A percentile compares a stretch with the other conserved stretches of the same genome.
Conservation (phyloP, 352 stramenopile species). For the Albugo candida region DNA sequence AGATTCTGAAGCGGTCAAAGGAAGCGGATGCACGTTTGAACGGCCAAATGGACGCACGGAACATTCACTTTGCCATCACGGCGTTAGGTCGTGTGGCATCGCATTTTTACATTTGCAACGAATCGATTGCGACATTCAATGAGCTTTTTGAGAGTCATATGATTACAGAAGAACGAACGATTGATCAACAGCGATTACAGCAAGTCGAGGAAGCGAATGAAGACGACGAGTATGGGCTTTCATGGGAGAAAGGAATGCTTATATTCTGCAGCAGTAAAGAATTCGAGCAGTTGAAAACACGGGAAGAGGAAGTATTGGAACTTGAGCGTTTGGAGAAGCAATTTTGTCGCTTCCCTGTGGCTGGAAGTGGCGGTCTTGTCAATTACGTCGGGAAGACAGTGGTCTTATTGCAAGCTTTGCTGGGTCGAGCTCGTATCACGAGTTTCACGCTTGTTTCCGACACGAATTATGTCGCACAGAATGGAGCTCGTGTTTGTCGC, state of each 20-base stretch:
- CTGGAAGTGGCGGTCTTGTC: constrained; percentile 77
- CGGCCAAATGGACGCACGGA: constrained; percentile 20
- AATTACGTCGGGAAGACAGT: constrained; percentile 90
- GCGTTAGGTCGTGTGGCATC: constrained; percentile 93
- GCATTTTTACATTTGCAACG: constrained; percentile 98
- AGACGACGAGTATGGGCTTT: constrained; percentile 24
- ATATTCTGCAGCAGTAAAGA: constrained; percentile 79
- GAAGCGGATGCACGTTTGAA: constrained; percentile 9
- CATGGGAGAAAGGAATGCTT: constrained; percentile 29
- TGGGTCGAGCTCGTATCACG: constrained; percentile 59
- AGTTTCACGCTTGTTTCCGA: constrained; percentile 97
- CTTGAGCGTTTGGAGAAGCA: constrained; percentile 82
- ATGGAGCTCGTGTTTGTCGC: constrained; percentile 91
- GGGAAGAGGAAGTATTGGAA: constrained; percentile 89
- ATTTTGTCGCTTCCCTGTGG: constrained; percentile 76
- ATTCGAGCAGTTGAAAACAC: constrained; percentile 92
- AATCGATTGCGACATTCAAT: constrained; percentile 97
- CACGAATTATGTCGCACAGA: constrained; percentile 98
- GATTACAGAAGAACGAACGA: background rate
- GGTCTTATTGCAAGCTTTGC: constrained; percentile 86
- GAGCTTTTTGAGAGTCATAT: constrained; percentile 68
- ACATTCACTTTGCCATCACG: constrained; percentile 87
- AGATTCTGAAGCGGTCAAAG: constrained; percentile 41
- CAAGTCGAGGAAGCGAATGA: constrained; percentile 15
- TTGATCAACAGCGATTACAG: constrained; percentile 2